Base-by-base conservation (phyloP, 2,329 filamentous ascomycete species). In the Fonsecaea erecta region DNA sequence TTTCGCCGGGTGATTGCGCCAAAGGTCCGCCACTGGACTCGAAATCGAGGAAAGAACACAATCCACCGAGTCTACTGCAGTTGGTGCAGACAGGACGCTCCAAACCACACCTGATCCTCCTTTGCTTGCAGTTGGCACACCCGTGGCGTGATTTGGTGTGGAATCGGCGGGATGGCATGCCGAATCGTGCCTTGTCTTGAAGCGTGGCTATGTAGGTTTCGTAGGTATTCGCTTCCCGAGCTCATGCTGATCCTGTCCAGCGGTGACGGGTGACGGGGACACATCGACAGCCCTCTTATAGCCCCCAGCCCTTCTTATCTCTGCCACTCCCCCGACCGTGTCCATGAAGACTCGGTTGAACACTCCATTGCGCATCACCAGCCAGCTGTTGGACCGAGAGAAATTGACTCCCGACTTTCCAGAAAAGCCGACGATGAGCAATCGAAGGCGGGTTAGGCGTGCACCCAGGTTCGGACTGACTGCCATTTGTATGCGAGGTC, bases 71-170 rank as follows among this genome's bases (percentile, higher is more conserved):
- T 51, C 62, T 60, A 30, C 18, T 56, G 21, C 62, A 64, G 46
- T 64, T 64, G 5, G 28, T 46, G 43, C 62, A 64, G n/a, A 53
- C 37, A 11, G 62, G 62, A 16, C 62, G 62, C 37, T 64, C 62
- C 8, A 48, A 18, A 2, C 48, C 43, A 46, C 60, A 62, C 2
- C 60, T 32, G 34, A 62, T 52, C 32, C 40, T 62, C 51, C 60
- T 51, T 32, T 62, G 46, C 35, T 62, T 62, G 60, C 60, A 62
- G 9, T 51, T 55, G 26, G 43, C 30, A 46, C 60, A 62, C 16
- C 48, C 60, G 18, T 52, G 46, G 11, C 52, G 52, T 35, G 52
- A 40, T 46, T 62, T 62, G 48, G 55, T 52, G 32, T 62, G 48
- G 14, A 52, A 52, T n/a, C 48, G 48, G 8, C 48, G 48, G 48